phyloP scores from a whole-genome alignment of 176 grass and related monocot species.

The Raddia distichophylla region DNA sequence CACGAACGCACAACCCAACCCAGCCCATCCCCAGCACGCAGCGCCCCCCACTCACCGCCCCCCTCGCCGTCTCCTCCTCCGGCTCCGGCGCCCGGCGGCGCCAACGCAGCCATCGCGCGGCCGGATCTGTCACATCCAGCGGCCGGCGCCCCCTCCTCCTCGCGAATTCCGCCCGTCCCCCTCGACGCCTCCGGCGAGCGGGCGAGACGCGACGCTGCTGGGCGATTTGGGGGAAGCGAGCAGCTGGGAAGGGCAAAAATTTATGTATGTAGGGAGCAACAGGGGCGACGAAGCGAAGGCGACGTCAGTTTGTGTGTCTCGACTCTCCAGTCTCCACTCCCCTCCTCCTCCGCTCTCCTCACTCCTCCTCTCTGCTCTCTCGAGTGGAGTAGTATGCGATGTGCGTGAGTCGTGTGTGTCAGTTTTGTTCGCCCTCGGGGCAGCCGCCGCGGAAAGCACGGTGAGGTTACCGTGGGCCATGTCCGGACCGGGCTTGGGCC shows the following conservation, averaged over 20 bases:
- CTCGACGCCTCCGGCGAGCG: background rate
- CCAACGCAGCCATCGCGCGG: constrained; percentile 22
- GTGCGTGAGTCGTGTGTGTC: constrained; percentile 18
- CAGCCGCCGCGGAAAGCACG: background rate
- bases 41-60: constrained; percentile 7
- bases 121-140: constrained; percentile 35
- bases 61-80: background rate
- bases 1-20: background rate
- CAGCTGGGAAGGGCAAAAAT: background rate
- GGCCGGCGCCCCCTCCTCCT: background rate
- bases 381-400: background rate
- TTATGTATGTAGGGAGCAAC: constrained; percentile 32
- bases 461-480: constrained; percentile 1
- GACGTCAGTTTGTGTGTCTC: constrained; percentile 41
- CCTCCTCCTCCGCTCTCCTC: background rate
- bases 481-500: background rate
- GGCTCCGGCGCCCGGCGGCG: background rate
- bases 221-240: background rate
- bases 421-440: constrained; percentile 29
- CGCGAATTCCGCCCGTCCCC: background rate
- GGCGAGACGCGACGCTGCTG: background rate
- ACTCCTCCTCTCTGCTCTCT: background rate
- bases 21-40: background rate
- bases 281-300: constrained; percentile 26
- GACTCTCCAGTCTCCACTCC: background rate